Percentiles rank a stretch among this genome's conserved stretches.
phyloP scores from a whole-genome alignment of 2,329 filamentous ascomycete genomes.

The Microsporum ferrugineum region DNA sequence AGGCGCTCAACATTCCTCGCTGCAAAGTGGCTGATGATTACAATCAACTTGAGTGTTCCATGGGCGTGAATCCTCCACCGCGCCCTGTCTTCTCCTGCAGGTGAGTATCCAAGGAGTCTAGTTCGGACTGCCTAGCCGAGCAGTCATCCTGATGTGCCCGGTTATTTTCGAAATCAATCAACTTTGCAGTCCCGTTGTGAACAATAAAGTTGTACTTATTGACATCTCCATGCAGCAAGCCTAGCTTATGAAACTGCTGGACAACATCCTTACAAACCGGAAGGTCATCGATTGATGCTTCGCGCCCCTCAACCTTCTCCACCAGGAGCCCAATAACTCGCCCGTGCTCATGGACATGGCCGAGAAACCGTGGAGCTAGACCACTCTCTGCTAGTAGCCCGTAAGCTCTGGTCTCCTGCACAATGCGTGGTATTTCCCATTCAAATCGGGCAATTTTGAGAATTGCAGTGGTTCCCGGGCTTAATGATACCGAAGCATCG shows the following conservation, averaged over 20 bases:
- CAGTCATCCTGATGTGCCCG: background rate
- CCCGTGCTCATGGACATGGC: constrained; percentile 1
- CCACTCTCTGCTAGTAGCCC: background rate
- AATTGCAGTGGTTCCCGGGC: background rate
- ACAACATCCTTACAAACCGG: background rate
- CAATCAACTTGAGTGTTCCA: background rate
- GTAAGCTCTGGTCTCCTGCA: background rate
- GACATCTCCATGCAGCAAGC: constrained; percentile 5
- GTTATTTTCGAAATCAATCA: background rate
- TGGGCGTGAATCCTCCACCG: constrained; percentile 13
- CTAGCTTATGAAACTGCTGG: background rate
- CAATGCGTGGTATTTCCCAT: background rate
- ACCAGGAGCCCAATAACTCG: constrained; percentile 6
- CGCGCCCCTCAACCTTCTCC: background rate
- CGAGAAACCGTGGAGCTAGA: background rate
- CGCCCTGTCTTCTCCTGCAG: background rate
- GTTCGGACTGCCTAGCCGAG: background rate
- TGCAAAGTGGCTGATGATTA: background rate
- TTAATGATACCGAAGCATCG: background rate
- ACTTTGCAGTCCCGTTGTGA: background rate
- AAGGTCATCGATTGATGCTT: background rate
- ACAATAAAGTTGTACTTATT: constrained; percentile 5
- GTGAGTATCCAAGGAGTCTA: background rate
- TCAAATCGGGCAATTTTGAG: background rate
- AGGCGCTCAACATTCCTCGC: background rate